Base-by-base conservation (phyloP, 2,329 filamentous ascomycete genomes). In the Colletotrichum ledebouriae region DNA sequence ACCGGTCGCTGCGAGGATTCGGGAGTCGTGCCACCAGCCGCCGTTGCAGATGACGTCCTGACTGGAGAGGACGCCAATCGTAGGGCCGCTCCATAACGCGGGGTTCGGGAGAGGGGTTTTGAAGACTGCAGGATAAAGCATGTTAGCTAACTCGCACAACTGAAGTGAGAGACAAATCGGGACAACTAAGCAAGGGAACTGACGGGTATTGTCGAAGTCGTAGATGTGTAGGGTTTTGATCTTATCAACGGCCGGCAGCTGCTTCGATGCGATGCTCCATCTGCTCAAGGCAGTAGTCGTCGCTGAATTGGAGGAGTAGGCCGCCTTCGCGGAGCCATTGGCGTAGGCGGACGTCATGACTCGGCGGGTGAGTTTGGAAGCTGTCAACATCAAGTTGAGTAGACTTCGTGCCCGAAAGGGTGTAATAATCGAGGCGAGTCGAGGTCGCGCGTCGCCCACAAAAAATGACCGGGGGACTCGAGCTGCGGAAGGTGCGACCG, bases 1-100 rank as follows among this genome's bases (percentile, higher is more conserved):
- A 59, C 96, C 96, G 1, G 94, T 97, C 2, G 94, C 90, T 11
- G 91, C 89, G 25, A 99, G 89, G 70, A 99, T 94, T 71, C 89
- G 89, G 49, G 89, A 87, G 76, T 98, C 94, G 79, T 99, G 96
- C 96, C 96, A 99, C 96, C 96, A 99, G 71, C 95, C 94, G 72
- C 94, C 95, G 72, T 91, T 92, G 70, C 89, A 83, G 73, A 98
- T 93, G 59, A 87, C 85, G 72, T 97, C 92, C 72, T 92, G 90
- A 53, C 86, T 90, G 69, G 92, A 89, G 11, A 99, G 84, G 69
- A 90, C 86, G 55, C 94, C 93, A 57, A 97, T 89, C 0, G 94
- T 95, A 37, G 86, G 84, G 1, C 88, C 87, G 72, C 91, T 92
- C 96, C 96, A 99, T 76, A 99, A 79, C 73, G 94, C 91, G 3